These are phyloP conservation scores for Candida dubliniensis DNA, from an alignment of 1,139 yeast species.

Conservation along the genomic window DNA sequence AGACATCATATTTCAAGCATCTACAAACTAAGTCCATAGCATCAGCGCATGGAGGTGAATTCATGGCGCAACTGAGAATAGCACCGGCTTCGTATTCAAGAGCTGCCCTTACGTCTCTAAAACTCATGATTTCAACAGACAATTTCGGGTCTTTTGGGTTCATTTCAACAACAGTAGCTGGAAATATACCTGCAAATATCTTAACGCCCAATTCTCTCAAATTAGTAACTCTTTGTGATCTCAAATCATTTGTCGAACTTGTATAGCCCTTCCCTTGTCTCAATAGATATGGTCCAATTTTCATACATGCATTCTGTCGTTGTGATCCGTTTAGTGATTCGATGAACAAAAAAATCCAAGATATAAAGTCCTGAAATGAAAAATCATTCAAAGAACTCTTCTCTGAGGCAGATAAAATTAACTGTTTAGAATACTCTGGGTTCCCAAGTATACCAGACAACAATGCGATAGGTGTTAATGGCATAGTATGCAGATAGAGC, in stretches of 20 bases:
- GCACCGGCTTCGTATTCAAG: constrained; percentile 30
- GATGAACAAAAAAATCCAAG: constrained; percentile 44
- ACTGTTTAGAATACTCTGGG: constrained; percentile 31
- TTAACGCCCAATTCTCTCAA: constrained; percentile 16
- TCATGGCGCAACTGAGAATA: constrained; percentile 23
- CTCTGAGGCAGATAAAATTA: constrained; percentile 6
- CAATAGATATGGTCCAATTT: constrained; percentile 25
- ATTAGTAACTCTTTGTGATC: constrained; percentile 7
- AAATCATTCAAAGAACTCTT: constrained; percentile 1
- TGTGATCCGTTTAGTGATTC: constrained; percentile 40
- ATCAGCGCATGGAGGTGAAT: constrained; percentile 15
- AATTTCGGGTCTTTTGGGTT: constrained; percentile 18
- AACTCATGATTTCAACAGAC: constrained; percentile 25
- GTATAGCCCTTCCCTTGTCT: constrained; percentile 6
- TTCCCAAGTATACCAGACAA: constrained; percentile 52
- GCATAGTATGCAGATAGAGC: constrained; percentile 55
- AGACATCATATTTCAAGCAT: constrained; percentile 56
- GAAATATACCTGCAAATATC: constrained; percentile 15
- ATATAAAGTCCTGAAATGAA: constrained; percentile 31
- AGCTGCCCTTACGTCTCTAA: constrained; percentile 37
- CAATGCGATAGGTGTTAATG: constrained; percentile 51
- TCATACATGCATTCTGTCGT: constrained; percentile 40
- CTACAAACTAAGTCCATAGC: constrained; percentile 46
- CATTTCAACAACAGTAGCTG: constrained; percentile 15
- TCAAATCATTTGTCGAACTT: constrained; percentile 3